These are phyloP conservation scores for Rostrohypoxylon terebratum DNA, from an alignment of 495 filamentous ascomycete genomes.

Conservation along the genomic window DNA sequence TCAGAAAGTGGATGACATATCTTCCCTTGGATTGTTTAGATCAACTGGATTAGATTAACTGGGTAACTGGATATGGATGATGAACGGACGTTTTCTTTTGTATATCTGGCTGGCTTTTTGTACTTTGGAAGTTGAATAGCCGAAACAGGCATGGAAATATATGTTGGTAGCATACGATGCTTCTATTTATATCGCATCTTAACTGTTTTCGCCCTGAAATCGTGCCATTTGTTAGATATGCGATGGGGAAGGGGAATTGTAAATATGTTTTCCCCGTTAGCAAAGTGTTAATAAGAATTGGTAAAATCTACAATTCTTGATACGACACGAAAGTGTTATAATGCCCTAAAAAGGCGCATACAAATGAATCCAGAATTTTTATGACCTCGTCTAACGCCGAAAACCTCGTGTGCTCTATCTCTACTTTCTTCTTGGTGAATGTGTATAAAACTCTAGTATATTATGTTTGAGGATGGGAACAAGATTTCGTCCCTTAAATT, in stretches of 20 bases:
- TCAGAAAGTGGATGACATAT: neutral
- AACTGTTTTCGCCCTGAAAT: too few relatives aligned
- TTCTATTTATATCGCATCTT: too few relatives aligned
- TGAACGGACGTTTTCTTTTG: neutral
- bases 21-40: neutral
- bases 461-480: constrained; percentile 12
- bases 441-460: neutral
- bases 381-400: constrained; percentile 10
- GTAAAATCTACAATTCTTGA: neutral
- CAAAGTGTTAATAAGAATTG: too few relatives aligned
- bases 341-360: neutral
- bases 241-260: neutral
- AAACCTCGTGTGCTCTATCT: constrained; percentile 20
- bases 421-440: constrained; percentile 8
- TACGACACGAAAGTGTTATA: neutral
- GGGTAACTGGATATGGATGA: neutral
- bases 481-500: neutral
- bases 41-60: neutral
- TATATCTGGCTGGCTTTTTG: neutral
- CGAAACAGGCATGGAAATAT: neutral
- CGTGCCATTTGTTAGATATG: too few relatives aligned
- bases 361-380: constrained; percentile 3
- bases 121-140: neutral
- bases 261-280: neutral
- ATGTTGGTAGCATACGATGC: neutral